Evolutionary conservation across 768 basidiomycete genomes (phyloP), one percentile per base, ranked within the genome.

Genomic region (Leccinum barrowsii): DNA sequence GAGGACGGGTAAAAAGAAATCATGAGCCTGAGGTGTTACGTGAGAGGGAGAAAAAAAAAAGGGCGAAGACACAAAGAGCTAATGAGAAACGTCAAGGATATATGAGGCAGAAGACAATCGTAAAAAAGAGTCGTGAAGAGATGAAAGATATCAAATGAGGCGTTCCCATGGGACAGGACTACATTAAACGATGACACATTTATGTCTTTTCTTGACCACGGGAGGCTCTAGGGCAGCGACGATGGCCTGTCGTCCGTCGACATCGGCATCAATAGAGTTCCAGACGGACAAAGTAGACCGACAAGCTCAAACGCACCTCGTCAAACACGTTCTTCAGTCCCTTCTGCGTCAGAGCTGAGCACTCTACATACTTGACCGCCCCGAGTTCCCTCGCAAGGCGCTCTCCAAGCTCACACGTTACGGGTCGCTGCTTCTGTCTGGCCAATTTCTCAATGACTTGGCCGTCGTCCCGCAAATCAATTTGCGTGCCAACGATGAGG

Each of bases 311-410:
- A 79, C 89, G 72, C 74, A 92, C 94, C 89, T 99, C 97, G 74
- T 99, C 97, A 73, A 99, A 99, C 61, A 99, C 97, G 75, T 98
- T 98, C 90, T 99, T 99, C 75, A 99, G 76, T 28, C 97, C 97
- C 82, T 94, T 94, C 83, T 99, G 97, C 65, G 96, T 99, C 81
- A 99, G 77, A 54, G 97, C 97, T 56, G 95, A 98, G 77, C 97
- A 99, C 77, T 99, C 97, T 52, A 98, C 95, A 72, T 97, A 99
- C 76, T 98, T 99, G 76, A 98, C 95, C 28, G 96, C 96, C 32
- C 97, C 97, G 40, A 99, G 81, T 68, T 99, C 97, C 75, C 92
- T 80, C n/a, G 97, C 95, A 68, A 99, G 87, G 70, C 92, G 78
- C 74, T 98, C 94, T 58, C 96, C 97, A 70, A 89, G 85, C 67